Evolutionary conservation across 75 land plant species (phyloP).

Genomic region (Selaginella tamariscina): DNA sequence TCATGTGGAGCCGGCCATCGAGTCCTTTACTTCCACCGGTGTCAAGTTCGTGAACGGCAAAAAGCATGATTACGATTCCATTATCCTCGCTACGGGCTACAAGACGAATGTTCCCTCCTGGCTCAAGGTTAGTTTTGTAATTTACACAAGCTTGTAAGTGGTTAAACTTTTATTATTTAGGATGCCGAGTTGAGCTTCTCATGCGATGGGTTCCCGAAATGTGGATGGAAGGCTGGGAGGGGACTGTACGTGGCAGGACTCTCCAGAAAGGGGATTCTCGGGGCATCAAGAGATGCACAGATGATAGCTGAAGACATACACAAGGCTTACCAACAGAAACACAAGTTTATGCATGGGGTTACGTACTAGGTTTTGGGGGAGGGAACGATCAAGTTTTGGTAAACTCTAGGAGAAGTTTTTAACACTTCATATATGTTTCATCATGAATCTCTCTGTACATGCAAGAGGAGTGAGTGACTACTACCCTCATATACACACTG

Average conservation of each 20-base stretch:
- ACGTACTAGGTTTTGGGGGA: too few relatives aligned
- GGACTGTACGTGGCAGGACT: slow-evolving; percentile 53
- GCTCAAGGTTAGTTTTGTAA: slow-evolving; percentile 41
- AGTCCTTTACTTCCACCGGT: slow-evolving; percentile 23
- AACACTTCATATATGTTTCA: too few relatives aligned
- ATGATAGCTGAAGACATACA: slow-evolving; percentile 49
- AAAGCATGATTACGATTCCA: slow-evolving; percentile 38
- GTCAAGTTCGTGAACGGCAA: slow-evolving; percentile 45
- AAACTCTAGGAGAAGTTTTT: too few relatives aligned
- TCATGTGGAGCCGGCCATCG: slow-evolving; percentile 49
- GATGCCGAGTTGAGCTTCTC: slow-evolving; percentile 35
- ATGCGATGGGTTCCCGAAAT: slow-evolving; percentile 49
- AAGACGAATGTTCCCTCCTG: slow-evolving; percentile 62
- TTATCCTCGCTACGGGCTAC: slow-evolving; percentile 73
- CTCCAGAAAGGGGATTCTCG: slow-evolving; percentile 42
- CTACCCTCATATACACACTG: too few relatives aligned
- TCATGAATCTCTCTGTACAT: too few relatives aligned
- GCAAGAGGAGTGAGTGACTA: too few relatives aligned
- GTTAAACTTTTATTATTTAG: slow-evolving; percentile 17
- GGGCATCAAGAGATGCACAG: slow-evolving; percentile 41
- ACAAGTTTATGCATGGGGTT: too few relatives aligned
- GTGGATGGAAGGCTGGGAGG: slow-evolving; percentile 53
- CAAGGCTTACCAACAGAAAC: too few relatives aligned
- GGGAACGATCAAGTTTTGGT: too few relatives aligned
- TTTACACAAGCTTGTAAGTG: neutral